phyloP scores from a whole-genome alignment of 78 protist genomes.

The Acrasis kona region DNA sequence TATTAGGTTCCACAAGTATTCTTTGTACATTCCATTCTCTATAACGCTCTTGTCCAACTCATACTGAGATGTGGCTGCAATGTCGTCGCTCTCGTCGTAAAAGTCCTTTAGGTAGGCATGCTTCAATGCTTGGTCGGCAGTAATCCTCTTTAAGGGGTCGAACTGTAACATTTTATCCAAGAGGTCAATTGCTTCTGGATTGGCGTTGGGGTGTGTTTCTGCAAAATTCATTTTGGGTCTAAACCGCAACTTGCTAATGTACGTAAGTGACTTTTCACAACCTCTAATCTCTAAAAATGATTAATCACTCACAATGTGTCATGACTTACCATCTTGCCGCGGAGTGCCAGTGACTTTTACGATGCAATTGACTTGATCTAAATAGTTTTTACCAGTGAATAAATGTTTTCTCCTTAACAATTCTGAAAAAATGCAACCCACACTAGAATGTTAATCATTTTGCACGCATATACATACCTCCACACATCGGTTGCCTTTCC shows the following conservation, averaged over 20 bases:
- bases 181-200: conserved; percentile 88
- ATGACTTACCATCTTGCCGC: conserved; percentile 62
- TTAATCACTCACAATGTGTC: too few relatives aligned
- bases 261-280: too few relatives aligned
- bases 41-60: too few relatives aligned
- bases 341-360: conserved; percentile 77
- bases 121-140: conserved; percentile 83
- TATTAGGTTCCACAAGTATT: too few relatives aligned
- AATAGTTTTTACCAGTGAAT: conserved; percentile 90
- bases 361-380: conserved; percentile 87
- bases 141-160: conserved; percentile 83
- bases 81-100: conserved; percentile 63
- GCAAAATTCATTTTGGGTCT: conserved; percentile 35
- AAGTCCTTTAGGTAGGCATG: conserved; percentile 85
- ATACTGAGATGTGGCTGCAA: too few relatives aligned
- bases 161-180: conserved; percentile 69
- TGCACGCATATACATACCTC: too few relatives aligned
- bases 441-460: too few relatives aligned
- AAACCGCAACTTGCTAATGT: conserved; percentile 34
- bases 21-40: too few relatives aligned
- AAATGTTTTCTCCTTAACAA: conserved; percentile 82
- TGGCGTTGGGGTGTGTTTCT: conserved; percentile 85
- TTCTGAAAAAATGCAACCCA: conserved; percentile 95
- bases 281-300: too few relatives aligned
- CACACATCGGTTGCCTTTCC: conserved; percentile 70